Percentiles rank a stretch among this genome's conserved stretches.
These are phyloP conservation scores for Cadophora sp. DNA, from an alignment of 2,329 filamentous ascomycete genomes.

Conservation along the genomic window DNA sequence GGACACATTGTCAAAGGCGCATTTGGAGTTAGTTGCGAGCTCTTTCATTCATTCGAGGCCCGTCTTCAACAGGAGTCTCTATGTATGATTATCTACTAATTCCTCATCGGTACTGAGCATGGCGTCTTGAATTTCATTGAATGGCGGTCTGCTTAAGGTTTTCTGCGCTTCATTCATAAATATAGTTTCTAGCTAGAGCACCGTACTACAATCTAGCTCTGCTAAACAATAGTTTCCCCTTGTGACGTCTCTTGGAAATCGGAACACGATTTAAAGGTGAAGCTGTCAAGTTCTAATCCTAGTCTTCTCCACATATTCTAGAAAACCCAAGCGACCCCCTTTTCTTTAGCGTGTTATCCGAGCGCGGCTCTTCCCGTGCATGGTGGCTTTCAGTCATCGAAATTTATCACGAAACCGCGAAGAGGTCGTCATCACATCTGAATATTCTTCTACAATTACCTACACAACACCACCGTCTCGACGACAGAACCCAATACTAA, in stretches of 20 bases:
- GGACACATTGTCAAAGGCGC: conserved; percentile 18
- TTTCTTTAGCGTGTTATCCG: conserved; percentile 13
- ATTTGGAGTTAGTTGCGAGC: conserved; percentile 24
- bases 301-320: conserved; percentile 12
- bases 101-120: conserved; percentile 24
- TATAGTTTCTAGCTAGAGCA: conserved; percentile 12
- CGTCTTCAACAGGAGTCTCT: conserved; percentile 40
- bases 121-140: conserved; percentile 19
- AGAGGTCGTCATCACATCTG: conserved; percentile 20
- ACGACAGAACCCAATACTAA: conserved; percentile 6
- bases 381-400: conserved; percentile 18
- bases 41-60: conserved; percentile 29
- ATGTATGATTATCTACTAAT: conserved; percentile 41
- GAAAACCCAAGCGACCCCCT: conserved; percentile 21
- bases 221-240: background rate
- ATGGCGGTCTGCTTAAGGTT: conserved; percentile 10
- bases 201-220: background rate
- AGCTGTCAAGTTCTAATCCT: background rate
- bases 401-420: conserved; percentile 15
- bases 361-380: conserved; percentile 10
- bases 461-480: background rate
- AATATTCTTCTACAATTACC: background rate
- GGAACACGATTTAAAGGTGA: background rate
- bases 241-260: background rate
- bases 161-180: conserved; percentile 4